Base-by-base conservation (phyloP, 192 early-diverging fungal species). In the Backusella tuberculispora region DNA sequence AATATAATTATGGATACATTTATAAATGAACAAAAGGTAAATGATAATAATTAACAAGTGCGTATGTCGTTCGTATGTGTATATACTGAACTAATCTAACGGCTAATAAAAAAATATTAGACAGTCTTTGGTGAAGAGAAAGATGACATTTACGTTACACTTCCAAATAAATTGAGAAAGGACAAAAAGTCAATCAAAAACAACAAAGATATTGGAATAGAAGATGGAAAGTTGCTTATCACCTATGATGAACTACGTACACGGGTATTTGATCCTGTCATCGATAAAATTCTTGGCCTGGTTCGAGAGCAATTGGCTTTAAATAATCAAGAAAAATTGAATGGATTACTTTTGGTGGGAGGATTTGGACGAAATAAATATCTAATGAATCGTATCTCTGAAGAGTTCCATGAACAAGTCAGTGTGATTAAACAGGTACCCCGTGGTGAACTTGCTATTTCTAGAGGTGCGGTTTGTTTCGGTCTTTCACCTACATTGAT, bases 271-370 rank as follows among this genome's bases (percentile, higher is more conserved):
- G 80, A 84, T 41, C 85, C 85, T 3, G 80, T 86, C 0, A 42
- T 84, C 9, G 71, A 83, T 17, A 69, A 76, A 41, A 78, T 88
- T 21, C 63, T 84, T 1, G 66, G 60, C 6, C 24, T 88, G 53
- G 84, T 88, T 34, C 47, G 79, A 53, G 63, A 78, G 29, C 87
- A 88, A 69, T 66, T 88, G 63, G 71, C 69, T 6, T 74, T 78
- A 65, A 64, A 72, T 14, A 71, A 79, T 26, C 70, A 70, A 26
- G 43, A 66, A 10, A 76, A 73, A 64, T 13, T 84, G n/a, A 53
- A 80, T 26, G 80, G 83, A 8, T 81, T 85, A 17, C 86, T 88
- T 74, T 69, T 88, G 71, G 87, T 88, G 19, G 87, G 87, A 43
- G 87, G 87, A 41, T 86, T 86, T 72, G 85, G 87, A 21, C 78